Evolutionary conservation across 441 rosid genomes (phyloP).

Genomic region (Jatropha multifida): DNA sequence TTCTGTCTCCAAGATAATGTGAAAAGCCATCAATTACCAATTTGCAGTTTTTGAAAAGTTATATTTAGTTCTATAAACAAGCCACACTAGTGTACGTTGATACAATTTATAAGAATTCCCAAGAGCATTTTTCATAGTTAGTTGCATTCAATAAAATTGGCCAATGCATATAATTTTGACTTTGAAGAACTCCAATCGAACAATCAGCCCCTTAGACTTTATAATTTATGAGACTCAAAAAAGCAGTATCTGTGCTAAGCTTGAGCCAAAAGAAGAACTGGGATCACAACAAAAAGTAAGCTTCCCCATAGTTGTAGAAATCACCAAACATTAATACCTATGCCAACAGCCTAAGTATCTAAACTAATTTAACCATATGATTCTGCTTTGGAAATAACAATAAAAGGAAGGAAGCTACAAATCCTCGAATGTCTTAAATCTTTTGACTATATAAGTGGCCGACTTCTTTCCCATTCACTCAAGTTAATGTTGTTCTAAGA

Average conservation of each 20-base stretch:
- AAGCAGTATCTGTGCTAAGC: not conserved
- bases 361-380: too few species aligned
- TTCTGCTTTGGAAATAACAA: too few species aligned
- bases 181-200: not conserved
- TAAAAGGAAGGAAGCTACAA: too few species aligned
- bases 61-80: not conserved
- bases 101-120: not conserved
- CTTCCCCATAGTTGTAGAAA: not conserved
- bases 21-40: not conserved
- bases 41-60: not conserved
- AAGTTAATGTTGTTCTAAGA: too few species aligned
- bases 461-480: not conserved
- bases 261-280: too few species aligned
- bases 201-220: not conserved
- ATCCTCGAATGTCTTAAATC: too few species aligned
- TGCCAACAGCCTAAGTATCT: not conserved
- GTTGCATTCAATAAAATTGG: not conserved
- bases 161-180: not conserved
- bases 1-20: slow-evolving; percentile 1
- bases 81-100: not conserved
- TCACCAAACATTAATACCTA: not conserved
- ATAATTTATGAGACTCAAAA: not conserved
- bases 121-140: not conserved
- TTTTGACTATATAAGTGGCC: not conserved
- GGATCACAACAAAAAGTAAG: not conserved